Base-by-base conservation (phyloP, 116 monocot genomes). In the Phalaenopsis hybrid region DNA sequence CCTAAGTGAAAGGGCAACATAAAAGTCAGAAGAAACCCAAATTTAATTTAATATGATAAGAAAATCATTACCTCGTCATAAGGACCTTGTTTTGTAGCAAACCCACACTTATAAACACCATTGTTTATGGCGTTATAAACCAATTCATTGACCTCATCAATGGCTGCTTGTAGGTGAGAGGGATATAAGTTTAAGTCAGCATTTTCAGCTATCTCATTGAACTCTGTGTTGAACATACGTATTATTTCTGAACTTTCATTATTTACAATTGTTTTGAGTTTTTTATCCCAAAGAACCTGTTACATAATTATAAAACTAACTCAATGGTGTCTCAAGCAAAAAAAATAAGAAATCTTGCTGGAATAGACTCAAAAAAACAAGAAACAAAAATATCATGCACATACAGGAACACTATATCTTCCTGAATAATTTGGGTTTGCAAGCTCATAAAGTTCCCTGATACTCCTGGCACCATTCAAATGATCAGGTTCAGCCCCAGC, bases 201-300 rank as follows among this genome's bases (percentile, higher is more conserved):
- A 87, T 93, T 95, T 75, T 86, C 74, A 7, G 95, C 93, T 52
- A 93, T 79, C 49, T 88, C 95, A 81, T 95, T 90, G 43, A 95
- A 93, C 52, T 91, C 93, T 0, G 88, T 83, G 78, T 95, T 95
- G 37, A 95, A 78, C 95, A 95, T 95, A 33, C 93, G 91, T 46
- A 93, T 92, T 80, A 93, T 93, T 43, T 95, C 95, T 41, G 88
- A 37, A 65, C 95, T 95, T 78, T 93, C 95, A 86, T 95, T 95
- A 82, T 76, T 93, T 73, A 95, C 95, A 50, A 95, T 86, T 43
- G 95, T 93, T 79, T 91, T 91, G 4, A 87, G 88, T 46, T 95
- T 88, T 82, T 91, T 93, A 86, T 95, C 95, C 93, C 95, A 95
- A 45, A 95, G 80, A 48, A 95, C 95, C 95, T 95, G 88, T 23